Conservation (phyloP, 1,284 basidiomycete species). For the Tilletia caries region DNA sequence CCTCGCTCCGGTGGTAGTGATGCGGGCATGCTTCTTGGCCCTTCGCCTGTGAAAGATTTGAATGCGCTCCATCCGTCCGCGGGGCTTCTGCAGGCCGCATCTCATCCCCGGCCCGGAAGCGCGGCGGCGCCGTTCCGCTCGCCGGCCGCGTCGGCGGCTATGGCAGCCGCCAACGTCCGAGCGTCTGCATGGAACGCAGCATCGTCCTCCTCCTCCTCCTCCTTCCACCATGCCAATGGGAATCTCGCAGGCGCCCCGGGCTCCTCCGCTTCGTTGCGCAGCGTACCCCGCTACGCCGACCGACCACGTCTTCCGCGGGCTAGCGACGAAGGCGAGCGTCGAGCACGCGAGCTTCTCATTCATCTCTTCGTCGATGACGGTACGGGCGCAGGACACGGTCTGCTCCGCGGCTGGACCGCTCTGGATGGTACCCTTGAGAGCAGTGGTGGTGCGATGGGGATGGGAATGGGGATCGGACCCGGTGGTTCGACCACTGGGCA, state of each 20-base stretch:
- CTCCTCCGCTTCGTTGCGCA: conserved; percentile 30
- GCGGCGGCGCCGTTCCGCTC: neutral
- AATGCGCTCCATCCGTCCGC: conserved; percentile 43
- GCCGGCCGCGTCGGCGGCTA: neutral
- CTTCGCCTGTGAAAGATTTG: conserved; percentile 48
- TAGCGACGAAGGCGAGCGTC: conserved; percentile 47
- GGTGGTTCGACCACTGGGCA: neutral
- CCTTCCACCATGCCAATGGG: neutral
- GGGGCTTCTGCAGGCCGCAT: conserved; percentile 39
- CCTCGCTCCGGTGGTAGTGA: neutral
- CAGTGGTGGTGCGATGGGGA: neutral
- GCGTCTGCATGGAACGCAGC: neutral
- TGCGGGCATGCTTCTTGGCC: conserved; percentile 22
- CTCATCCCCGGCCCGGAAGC: neutral
- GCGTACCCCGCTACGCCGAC: conserved; percentile 46
- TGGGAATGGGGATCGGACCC: no score
- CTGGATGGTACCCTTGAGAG: neutral
- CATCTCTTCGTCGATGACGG: conserved; percentile 47
- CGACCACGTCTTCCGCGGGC: conserved; percentile 33
- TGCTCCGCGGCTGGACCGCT: neutral
- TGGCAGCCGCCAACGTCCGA: neutral
- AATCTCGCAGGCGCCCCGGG: conserved; percentile 22
- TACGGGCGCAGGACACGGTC: neutral
- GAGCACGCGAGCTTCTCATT: conserved; percentile 43
- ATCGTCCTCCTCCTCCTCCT: conserved; percentile 29